A percentile compares a stretch with the other conserved stretches of the same genome.
Conservation (phyloP, 352 stramenopile genomes). For the Peronospora belbahrii region DNA sequence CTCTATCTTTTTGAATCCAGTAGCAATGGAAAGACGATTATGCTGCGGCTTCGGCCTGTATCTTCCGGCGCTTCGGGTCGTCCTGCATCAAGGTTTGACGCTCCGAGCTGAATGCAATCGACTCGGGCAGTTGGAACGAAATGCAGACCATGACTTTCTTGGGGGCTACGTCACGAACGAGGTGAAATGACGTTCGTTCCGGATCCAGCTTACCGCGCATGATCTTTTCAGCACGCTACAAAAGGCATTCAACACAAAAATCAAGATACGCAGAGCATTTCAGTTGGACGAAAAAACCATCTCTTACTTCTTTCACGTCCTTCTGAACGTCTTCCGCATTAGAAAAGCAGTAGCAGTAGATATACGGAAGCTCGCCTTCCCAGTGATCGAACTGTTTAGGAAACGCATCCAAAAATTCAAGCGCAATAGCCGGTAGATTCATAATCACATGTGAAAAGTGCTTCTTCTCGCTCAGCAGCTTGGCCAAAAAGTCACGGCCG, state of each 20-base stretch:
- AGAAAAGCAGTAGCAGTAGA: slow-evolving; percentile 96
- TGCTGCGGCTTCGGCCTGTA: slow-evolving; percentile 14
- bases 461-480: slow-evolving; percentile 56
- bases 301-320: slow-evolving; percentile 59
- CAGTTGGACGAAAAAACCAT: background rate
- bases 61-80: slow-evolving; percentile 42
- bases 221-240: slow-evolving; percentile 56
- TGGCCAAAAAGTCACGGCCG: slow-evolving; percentile 86
- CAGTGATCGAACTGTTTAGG: slow-evolving; percentile 55
- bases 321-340: slow-evolving; percentile 64
- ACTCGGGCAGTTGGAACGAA: slow-evolving; percentile 88
- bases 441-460: slow-evolving; percentile 91
- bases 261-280: slow-evolving; percentile 5
- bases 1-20: slow-evolving; percentile 9
- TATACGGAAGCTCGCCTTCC: slow-evolving; percentile 63
- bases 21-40: slow-evolving; percentile 1
- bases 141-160: slow-evolving; percentile 98
- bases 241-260: slow-evolving; percentile 8
- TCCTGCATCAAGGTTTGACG: slow-evolving; percentile 32
- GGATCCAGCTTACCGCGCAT: slow-evolving; percentile 53
- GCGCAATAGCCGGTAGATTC: slow-evolving; percentile 92
- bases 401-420: slow-evolving; percentile 90
- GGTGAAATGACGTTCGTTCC: slow-evolving; percentile 53
- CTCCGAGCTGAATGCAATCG: slow-evolving; percentile 52
- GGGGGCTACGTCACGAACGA: slow-evolving; percentile 92